Base-by-base conservation (phyloP, 2,329 filamentous ascomycete species). In the Lasiodiplodia sp. region DNA sequence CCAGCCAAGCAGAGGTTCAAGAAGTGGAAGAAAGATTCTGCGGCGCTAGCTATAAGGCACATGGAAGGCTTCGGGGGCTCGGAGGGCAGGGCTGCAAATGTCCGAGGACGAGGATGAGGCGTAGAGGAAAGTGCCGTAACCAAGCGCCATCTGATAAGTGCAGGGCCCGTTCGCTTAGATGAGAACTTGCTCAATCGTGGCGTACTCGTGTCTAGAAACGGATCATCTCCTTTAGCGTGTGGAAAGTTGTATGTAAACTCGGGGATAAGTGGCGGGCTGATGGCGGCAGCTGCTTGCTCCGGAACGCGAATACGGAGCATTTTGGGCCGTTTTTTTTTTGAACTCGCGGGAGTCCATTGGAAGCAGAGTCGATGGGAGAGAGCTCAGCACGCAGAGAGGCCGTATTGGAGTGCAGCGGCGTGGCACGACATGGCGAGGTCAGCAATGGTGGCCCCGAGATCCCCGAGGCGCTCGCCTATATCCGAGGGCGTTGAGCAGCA, bases 391-490 rank as follows among this genome's bases (percentile, higher is more conserved):
- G 25, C 40, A 10, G 44, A n/a, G 1, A 37, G 25, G 11, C 18
- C 23, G 38, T 28, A 28, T 21, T 14, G 11, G 10, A n/a, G 38
- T 31, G 25, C n/a, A n/a, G 37, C 21, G 38, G 57, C 23, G 7
- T 12, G 14, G 14, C 23, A 21, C 18, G 23, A 18, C 3, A 18
- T 28, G 40, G 57, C 31, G 57, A n/a, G 16, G 18, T 8, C n/a
- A 21, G 44, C 18, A 47, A n/a, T 21, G 44, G 18, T 3, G 44
- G 44, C 10, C 3, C 60, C 47, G 60, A 52, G 44, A 64, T 47
- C 44, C 12, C 60, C 60, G 60, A 64, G 44, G 12, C 25, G n/a
- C 23, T 31, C 8, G 44, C 10, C 14, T 52, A 64, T 64, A 64
- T 64, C 60, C 60, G 60, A 64, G 47, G 16, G 47, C 57, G 12